Conservation (phyloP, 2,329 filamentous ascomycete genomes). For the Colletotrichum cereale region DNA sequence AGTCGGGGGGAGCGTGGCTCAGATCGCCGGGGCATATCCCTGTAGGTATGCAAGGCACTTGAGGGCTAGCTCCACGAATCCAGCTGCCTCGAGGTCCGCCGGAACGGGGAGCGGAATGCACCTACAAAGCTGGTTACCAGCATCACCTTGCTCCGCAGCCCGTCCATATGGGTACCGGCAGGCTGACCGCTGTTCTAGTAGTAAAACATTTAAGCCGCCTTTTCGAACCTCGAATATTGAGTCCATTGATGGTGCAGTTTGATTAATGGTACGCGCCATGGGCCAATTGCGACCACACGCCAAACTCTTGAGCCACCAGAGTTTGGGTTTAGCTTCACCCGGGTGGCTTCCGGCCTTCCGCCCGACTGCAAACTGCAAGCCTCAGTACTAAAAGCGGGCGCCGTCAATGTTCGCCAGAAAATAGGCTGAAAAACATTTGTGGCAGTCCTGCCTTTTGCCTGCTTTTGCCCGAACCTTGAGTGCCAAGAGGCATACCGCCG, state of each 20-base stretch:
- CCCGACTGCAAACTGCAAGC: conserved; percentile 8
- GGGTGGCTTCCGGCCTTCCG: conserved; percentile 27
- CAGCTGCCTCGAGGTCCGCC: conserved; percentile 18
- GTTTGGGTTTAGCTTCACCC: neutral
- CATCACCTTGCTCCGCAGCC: neutral
- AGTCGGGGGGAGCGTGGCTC: conserved; percentile 2
- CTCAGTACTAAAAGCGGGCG: neutral
- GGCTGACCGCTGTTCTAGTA: neutral
- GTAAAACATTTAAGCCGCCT: neutral
- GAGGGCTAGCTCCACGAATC: neutral
- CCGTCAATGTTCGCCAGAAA: conserved; percentile 1
- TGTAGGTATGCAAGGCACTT: conserved; percentile 33
- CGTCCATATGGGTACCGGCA: neutral
- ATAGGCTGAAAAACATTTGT: neutral
- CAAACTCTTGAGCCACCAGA: neutral
- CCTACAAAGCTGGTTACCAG: neutral
- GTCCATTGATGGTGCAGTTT: neutral
- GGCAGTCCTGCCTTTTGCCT: neutral
- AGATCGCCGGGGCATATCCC: conserved; percentile 24
- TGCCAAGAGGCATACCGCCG: conserved; percentile 20
- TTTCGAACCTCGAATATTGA: neutral
- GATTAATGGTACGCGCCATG: neutral
- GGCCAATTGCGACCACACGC: conserved; percentile 5
- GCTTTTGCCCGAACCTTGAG: neutral
- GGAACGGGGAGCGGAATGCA: conserved; percentile 11